phyloP scores from a whole-genome alignment of 257 asterid genomes.

The Gynochthodes officinalis region DNA sequence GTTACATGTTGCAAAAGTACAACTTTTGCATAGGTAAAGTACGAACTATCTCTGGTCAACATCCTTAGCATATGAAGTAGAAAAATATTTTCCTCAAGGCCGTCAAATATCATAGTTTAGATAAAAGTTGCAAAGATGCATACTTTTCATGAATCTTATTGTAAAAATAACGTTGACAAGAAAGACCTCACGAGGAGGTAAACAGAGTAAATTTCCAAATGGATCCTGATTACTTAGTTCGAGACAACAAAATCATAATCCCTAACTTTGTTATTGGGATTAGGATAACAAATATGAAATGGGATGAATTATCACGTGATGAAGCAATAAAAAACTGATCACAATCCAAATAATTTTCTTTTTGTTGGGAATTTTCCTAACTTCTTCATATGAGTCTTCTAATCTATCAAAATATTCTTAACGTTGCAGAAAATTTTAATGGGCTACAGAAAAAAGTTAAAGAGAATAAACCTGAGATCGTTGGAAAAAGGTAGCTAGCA shows the following conservation, averaged over 20 bases:
- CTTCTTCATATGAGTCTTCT: neutral
- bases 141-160: neutral
- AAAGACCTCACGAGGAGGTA: neutral
- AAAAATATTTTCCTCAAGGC: neutral
- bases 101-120: neutral
- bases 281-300: neutral
- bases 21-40: neutral
- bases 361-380: neutral
- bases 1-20: neutral
- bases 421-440: neutral
- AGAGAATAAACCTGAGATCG: neutral
- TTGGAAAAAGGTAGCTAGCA: too few relatives aligned
- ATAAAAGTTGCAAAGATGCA: neutral
- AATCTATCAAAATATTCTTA: neutral
- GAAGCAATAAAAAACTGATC: constrained; percentile 1
- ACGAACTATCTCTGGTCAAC: neutral
- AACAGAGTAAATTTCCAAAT: neutral
- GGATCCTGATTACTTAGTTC: neutral
- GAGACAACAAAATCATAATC: neutral
- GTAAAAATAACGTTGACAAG: neutral
- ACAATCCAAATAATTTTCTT: neutral
- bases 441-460: neutral
- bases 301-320: neutral
- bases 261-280: neutral
- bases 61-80: neutral